Base-by-base conservation (phyloP, 2,329 filamentous ascomycete species). In the Ilyonectria destructans region DNA sequence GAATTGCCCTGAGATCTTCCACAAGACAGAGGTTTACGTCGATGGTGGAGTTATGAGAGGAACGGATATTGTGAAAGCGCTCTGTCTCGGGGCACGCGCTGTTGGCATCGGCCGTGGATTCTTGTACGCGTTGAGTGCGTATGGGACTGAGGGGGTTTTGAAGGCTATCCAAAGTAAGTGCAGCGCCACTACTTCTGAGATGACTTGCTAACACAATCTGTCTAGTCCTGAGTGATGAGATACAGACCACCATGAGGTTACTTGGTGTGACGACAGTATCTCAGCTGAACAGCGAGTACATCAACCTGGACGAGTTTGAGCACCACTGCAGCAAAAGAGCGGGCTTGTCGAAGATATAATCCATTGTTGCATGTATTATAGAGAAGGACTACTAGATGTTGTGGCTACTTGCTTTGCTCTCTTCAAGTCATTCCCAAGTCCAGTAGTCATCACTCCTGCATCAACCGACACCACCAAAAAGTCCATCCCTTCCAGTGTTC, bases 81-180 rank as follows among this genome's bases (percentile, higher is more conserved):
- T 80, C 6, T 77, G 76, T 3, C 72, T 80, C 17, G 78, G 78
- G 4, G 79, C 77, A 2, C 71, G 74, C 26, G 74, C 71, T 1
- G 77, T 80, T 8, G 71, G 84, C 13, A 68, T 86, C 4, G 84
- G 82, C 6, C 71, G 84, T 12, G 77, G 52, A 2, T 51, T 63
- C 21, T 13, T 63, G 10, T 63, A 58, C 15, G 61, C 61, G 1
- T 6, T 57, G 51, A 62, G 60, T 19, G 60, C 60, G 6, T 62
- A 62, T n/a, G 60, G 60, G 1, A 29, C 43, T 1, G 13, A 55
- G 7, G 60, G 60, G 19, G 51, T 62, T 19, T 13, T 62, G 2
- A 57, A 29, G 15, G 60, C 60, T 2, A 48, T 62, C 12, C 17
- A 46, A 57, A 62, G 60, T 62, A 37, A 49, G 60, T 37, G 4